phyloP scores from a whole-genome alignment of 1,284 basidiomycete genomes.

The Gomphus bonarii region DNA sequence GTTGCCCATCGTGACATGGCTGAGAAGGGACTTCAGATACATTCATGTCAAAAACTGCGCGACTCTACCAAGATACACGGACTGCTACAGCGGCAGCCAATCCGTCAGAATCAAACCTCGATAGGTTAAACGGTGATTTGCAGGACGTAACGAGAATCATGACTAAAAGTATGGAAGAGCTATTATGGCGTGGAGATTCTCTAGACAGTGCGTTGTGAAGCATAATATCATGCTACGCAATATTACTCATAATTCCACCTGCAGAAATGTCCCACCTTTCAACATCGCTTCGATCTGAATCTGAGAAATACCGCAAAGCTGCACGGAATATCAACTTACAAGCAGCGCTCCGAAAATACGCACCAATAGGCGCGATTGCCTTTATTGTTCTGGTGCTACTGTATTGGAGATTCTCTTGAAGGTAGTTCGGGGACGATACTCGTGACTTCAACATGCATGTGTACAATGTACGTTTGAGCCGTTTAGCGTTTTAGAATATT shows the following conservation, averaged over 20 bases:
- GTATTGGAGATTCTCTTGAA: conserved; percentile 80
- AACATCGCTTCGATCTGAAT: conserved; percentile 94
- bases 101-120: conserved; percentile 45
- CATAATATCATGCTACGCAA: not conserved
- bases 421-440: not conserved
- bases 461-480: not conserved
- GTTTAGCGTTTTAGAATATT: not conserved
- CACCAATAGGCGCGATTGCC: conserved; percentile 75
- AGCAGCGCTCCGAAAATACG: conserved; percentile 92
- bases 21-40: conserved; percentile 52
- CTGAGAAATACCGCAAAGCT: conserved; percentile 94
- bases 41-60: conserved; percentile 96
- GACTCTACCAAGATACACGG: conserved; percentile 89
- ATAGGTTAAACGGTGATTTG: conserved; percentile 89
- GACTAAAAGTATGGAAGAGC: conserved; percentile 99
- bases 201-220: conserved; percentile 64
- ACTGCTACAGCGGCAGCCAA: conserved; percentile 63
- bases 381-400: conserved; percentile 80
- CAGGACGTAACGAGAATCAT: conserved; percentile 98
- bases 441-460: not conserved
- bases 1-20: not conserved
- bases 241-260: conserved; percentile 10
- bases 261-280: conserved; percentile 95
- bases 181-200: conserved; percentile 95
- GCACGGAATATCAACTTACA: conserved; percentile 92